Percentiles rank a stretch among this genome's conserved stretches.
These are phyloP conservation scores for Penicillium coprophilum DNA, from an alignment of 495 filamentous ascomycete species.

Conservation along the genomic window DNA sequence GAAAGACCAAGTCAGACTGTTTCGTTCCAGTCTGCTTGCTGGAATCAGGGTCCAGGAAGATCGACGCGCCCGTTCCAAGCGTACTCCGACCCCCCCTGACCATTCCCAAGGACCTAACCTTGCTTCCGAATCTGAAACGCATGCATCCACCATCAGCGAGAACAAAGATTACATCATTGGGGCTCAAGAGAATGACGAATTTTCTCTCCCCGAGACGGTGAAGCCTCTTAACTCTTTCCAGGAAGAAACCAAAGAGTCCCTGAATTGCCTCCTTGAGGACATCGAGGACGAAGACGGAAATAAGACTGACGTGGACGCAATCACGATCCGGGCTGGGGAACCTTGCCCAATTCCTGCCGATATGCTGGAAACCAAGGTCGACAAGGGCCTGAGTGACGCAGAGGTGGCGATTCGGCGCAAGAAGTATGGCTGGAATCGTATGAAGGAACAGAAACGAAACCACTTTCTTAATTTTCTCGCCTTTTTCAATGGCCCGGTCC, in stretches of 20 bases:
- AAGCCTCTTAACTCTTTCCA: background rate
- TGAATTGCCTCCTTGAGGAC: constrained; percentile 79
- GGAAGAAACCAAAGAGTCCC: constrained; percentile 56
- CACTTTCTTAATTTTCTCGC: constrained; percentile 77
- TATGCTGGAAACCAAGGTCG: constrained; percentile 68
- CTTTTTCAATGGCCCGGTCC: constrained; percentile 88
- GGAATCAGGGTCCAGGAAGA: background rate
- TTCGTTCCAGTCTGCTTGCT: background rate
- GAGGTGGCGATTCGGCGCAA: constrained; percentile 69
- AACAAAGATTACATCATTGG: background rate
- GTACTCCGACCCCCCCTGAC: background rate
- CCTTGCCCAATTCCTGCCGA: constrained; percentile 61
- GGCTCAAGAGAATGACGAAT: background rate
- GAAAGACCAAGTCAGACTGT: background rate
- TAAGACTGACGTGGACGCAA: constrained; percentile 56
- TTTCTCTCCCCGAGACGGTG: background rate
- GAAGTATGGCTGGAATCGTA: constrained; percentile 82
- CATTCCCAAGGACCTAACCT: background rate
- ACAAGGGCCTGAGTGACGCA: constrained; percentile 64
- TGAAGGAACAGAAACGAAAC: constrained; percentile 88
- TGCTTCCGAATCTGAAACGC: background rate
- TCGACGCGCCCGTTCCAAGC: background rate
- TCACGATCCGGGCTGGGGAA: constrained; percentile 27
- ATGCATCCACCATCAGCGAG: background rate
- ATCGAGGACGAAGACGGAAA: constrained; percentile 76